These are phyloP conservation scores for Kewa caespitosa DNA, from an alignment of 179 eudicot species.

Conservation along the genomic window DNA sequence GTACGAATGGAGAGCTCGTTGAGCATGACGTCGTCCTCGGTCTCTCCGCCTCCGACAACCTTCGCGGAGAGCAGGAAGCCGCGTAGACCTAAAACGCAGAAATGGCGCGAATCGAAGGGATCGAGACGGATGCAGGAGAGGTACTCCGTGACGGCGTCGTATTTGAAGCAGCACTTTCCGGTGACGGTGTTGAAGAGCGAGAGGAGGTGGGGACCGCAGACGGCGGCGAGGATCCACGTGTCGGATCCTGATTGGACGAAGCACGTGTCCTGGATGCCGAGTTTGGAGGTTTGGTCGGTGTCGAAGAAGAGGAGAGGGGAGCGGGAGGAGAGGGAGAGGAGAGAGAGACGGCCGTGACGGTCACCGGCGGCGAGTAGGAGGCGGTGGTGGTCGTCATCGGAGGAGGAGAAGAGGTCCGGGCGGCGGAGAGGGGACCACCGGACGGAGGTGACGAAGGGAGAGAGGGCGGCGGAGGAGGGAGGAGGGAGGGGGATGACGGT, in stretches of 20 bases:
- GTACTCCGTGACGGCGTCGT: slow-evolving; percentile 67
- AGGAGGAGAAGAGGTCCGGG: slow-evolving; percentile 43
- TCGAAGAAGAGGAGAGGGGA: slow-evolving; percentile 44
- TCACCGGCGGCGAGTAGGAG: slow-evolving; percentile 82
- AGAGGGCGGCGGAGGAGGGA: slow-evolving; percentile 58
- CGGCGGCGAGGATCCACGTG: slow-evolving; percentile 60
- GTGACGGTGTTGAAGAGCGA: slow-evolving; percentile 57
- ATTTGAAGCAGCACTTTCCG: slow-evolving; percentile 72
- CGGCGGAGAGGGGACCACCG: slow-evolving; percentile 74
- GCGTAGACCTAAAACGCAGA: slow-evolving; percentile 64
- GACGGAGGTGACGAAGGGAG: slow-evolving; percentile 83
- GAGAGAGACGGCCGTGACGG: slow-evolving; percentile 75
- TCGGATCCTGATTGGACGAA: slow-evolving; percentile 75
- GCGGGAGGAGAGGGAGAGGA: slow-evolving; percentile 53
- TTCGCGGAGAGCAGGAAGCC: slow-evolving; percentile 61
- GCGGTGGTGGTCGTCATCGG: slow-evolving; percentile 37
- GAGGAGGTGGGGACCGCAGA: slow-evolving; percentile 66
- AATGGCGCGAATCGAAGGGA: slow-evolving; percentile 76
- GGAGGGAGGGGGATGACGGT: slow-evolving; percentile 76
- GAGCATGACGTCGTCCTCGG: slow-evolving; percentile 55
- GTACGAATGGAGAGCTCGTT: slow-evolving; percentile 53
- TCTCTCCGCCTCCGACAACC: slow-evolving; percentile 55
- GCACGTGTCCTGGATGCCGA: slow-evolving; percentile 80
- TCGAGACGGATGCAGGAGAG: slow-evolving; percentile 76
- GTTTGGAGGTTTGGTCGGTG: slow-evolving; percentile 21